Evolutionary conservation across 176 grass and related monocot genomes (phyloP), one percentile per base, ranked within the genome.

Genomic region (Pontederia crassipes): DNA sequence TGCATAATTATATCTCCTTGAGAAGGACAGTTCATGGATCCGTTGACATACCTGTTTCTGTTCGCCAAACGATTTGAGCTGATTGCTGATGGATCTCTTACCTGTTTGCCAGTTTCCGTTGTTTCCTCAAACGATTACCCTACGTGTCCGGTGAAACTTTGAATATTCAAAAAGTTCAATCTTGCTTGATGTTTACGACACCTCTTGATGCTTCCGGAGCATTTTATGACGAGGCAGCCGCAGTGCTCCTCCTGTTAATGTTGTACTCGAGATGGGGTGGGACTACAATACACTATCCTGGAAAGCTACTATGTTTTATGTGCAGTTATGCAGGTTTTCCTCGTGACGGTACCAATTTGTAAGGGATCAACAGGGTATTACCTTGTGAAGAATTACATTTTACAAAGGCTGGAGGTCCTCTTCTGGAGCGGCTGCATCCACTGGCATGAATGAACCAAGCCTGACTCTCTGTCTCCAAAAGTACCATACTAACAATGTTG

Each of bases 341-440:
- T 3, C 46, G 65, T 57, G 46, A 77, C 28, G 68, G 73, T 77
- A 75, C 74, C 55, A 67, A 75, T 79, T 24, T 67, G 72, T 71
- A 82, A 86, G 86, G 73, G 77, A 86, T 86, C 61, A 61, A 56
- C 73, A 80, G 2, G 75, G 74, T 73, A 55, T 57, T 69, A 57
- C 48, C 49, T 57, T 64, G 28, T 29, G 54, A 45, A 28, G 55
- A 64, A 48, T 40, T 62, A 59, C 12, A 11, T 53, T 81, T 75
- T 79, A 99, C 71, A 93, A 79, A 2, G 85, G 94, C 73, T 99
- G 88, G 69, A 99, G 88, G 58, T 93, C 94, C 78, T 98, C 88
- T 77, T 93, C 94, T 62, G 85, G 82, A 69, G 63, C 50, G 54
- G 74, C 71, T 35, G 88, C 68, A 77, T 66, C 74, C 60, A 89